Evolutionary conservation across 1,284 basidiomycete genomes (phyloP).

Genomic region (Fereydounia khargensis): DNA sequence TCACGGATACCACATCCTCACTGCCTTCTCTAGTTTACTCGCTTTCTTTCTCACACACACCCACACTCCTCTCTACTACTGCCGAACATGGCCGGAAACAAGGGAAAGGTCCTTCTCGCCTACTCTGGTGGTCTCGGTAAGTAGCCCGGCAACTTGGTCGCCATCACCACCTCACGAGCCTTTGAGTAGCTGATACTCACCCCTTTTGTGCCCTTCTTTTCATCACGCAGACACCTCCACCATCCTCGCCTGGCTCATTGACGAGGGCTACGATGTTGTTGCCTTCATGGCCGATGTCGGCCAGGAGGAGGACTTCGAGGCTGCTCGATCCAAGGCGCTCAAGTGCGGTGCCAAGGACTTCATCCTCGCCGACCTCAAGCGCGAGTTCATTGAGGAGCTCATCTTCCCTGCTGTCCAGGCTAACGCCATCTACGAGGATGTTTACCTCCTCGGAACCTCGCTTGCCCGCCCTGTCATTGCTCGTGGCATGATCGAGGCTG

Average conservation of each 20-base stretch:
- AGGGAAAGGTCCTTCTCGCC: constrained; percentile 84
- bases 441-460: constrained; percentile 96
- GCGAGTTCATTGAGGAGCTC: constrained; percentile 92
- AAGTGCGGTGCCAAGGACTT: constrained; percentile 92
- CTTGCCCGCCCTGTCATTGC: constrained; percentile 97
- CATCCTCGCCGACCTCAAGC: constrained; percentile 87
- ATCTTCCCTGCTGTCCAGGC: constrained; percentile 96
- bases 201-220: background rate
- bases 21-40: background rate
- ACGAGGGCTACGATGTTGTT: constrained; percentile 93
- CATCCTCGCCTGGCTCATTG: constrained; percentile 65
- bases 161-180: background rate
- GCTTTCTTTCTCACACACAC: constrained; percentile 1
- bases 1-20: background rate
- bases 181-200: background rate
- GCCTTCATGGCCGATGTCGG: constrained; percentile 99
- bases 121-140: constrained; percentile 96
- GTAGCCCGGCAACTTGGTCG: constrained; percentile 56
- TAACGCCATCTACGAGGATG: constrained; percentile 99
- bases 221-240: constrained; percentile 49
- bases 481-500: constrained; percentile 94
- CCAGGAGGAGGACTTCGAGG: constrained; percentile 97
- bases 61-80: background rate
- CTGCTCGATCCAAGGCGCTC: constrained; percentile 86
- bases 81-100: constrained; percentile 46